Base-by-base conservation (phyloP, 371 early-diverging fungal species). In the Blakeslea trispora region DNA sequence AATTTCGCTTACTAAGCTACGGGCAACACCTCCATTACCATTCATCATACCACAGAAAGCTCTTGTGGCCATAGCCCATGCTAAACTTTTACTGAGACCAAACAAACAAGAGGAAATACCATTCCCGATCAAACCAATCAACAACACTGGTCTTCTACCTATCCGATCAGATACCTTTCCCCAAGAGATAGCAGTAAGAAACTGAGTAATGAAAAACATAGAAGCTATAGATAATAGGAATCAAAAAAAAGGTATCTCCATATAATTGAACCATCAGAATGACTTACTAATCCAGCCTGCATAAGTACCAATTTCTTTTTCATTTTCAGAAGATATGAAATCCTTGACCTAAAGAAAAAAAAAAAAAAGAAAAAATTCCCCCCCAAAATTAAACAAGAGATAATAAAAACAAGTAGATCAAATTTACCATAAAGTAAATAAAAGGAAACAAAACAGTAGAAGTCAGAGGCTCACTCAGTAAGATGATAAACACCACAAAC, bases 1-100 rank as follows among this genome's bases (percentile, higher is more conserved):
- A 47, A 96, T 85, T 66, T 96, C 97, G 11, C 89, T 90, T 28
- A 95, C 68, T 59, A 91, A 82, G 15, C 90, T 88, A 67, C 95
- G 91, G 14, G 89, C 86, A 5, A 92, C 93, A 6, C 90, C 92
- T 22, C 86, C 77, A 55, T 94, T 96, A 69, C 85, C 87, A 64
- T 91, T 92, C 32, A 94, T 63, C 19, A 87, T 62, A 0, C 96
- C 96, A 56, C 88, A 87, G 17, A 86, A 45, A 1, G 78, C 74
- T 3, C 95, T 83, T 14, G 84, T 70, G 8, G 66, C 66, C 21
- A 93, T 57, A 7, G 92, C 93, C 83, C 79, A 82, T 28, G 64
- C 53, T 21, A 87, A 68, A 28, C 73, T 77, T 31, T 81, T 82
- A 51, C 86, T 82, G 2, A 90, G 59, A 3, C 94, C 94, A 75